Conservation (phyloP, 306 rosid species). For the Calophaca sinica region DNA sequence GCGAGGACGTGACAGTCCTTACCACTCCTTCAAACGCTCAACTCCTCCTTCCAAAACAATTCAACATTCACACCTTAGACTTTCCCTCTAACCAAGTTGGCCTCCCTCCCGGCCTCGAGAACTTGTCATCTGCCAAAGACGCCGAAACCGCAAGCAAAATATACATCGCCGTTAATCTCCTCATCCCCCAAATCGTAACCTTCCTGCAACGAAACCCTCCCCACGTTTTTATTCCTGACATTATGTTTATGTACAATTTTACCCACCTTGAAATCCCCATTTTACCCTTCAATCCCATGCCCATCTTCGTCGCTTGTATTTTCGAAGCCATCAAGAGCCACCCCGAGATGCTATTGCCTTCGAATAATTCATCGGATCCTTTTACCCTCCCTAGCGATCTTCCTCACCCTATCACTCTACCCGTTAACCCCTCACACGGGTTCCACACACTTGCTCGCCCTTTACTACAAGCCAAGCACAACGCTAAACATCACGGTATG, state of each 20-base stretch:
- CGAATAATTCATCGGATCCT: too few relatives aligned
- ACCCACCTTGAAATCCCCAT: conserved; percentile 27
- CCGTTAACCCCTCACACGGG: not conserved
- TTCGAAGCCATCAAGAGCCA: conserved; percentile 3
- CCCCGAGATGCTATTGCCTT: too few relatives aligned
- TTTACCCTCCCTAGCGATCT: not conserved
- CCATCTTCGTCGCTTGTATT: conserved; percentile 32
- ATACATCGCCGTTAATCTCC: conserved; percentile 15
- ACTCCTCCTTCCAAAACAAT: not conserved
- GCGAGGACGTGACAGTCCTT: conserved; percentile 43
- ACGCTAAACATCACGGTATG: conserved; percentile 22
- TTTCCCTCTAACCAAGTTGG: conserved; percentile 35
- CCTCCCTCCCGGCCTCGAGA: conserved; percentile 40
- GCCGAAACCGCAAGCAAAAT: not conserved
- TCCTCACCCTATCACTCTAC: conserved; percentile 38
- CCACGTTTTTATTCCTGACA: conserved; percentile 31
- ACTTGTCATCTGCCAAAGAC: conserved; percentile 16
- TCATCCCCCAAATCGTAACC: not conserved
- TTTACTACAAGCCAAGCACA: not conserved
- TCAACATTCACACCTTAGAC: conserved; percentile 13
- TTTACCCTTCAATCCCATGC: conserved; percentile 37
- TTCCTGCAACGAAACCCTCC: conserved; percentile 14
- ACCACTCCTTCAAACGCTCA: conserved; percentile 42
- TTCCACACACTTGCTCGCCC: not conserved
- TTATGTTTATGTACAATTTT: not conserved